Evolutionary conservation across 2,329 filamentous ascomycete genomes (phyloP).

Genomic region (Neobulgaria alba): DNA sequence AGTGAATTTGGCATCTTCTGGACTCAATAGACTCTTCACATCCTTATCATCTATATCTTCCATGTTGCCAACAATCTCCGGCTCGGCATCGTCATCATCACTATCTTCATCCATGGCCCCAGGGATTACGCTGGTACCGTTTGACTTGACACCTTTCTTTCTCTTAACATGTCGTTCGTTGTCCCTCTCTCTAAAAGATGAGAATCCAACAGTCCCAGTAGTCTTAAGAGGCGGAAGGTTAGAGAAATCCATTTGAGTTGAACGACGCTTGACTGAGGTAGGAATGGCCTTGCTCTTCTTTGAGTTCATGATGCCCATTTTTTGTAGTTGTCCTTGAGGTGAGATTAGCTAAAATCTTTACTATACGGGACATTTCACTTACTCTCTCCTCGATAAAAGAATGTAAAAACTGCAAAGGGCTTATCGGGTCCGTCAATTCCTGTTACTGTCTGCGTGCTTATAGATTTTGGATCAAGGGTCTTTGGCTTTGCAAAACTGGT

Average conservation of each 20-base stretch:
- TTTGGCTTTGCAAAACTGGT: slow-evolving; percentile 97
- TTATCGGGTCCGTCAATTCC: slow-evolving; percentile 94
- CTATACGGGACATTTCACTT: slow-evolving; percentile 35
- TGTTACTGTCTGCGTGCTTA: slow-evolving; percentile 98
- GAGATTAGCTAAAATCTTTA: slow-evolving; percentile 11
- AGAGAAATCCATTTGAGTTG: slow-evolving; percentile 76
- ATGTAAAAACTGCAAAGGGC: slow-evolving; percentile 94
- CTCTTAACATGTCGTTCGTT: slow-evolving; percentile 48
- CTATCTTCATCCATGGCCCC: slow-evolving; percentile 61
- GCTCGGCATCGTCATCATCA: slow-evolving; percentile 63
- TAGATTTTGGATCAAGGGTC: slow-evolving; percentile 89
- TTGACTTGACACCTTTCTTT: slow-evolving; percentile 53
- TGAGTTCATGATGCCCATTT: slow-evolving; percentile 80
- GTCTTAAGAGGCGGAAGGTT: slow-evolving; percentile 77
- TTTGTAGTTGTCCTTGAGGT: slow-evolving; percentile 74
- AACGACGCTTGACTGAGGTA: slow-evolving; percentile 64
- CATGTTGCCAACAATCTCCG: slow-evolving; percentile 55
- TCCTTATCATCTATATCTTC: slow-evolving; percentile 57
- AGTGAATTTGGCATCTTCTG: slow-evolving; percentile 63
- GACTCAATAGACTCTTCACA: slow-evolving; percentile 48
- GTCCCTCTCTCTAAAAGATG: slow-evolving; percentile 80
- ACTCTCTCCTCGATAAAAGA: slow-evolving; percentile 95
- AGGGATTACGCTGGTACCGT: slow-evolving; percentile 43
- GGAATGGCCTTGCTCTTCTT: slow-evolving; percentile 57
- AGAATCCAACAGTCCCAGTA: slow-evolving; percentile 82